Evolutionary conservation across 306 rosid species (phyloP).

Genomic region (Sphenostylis stenocarpa): DNA sequence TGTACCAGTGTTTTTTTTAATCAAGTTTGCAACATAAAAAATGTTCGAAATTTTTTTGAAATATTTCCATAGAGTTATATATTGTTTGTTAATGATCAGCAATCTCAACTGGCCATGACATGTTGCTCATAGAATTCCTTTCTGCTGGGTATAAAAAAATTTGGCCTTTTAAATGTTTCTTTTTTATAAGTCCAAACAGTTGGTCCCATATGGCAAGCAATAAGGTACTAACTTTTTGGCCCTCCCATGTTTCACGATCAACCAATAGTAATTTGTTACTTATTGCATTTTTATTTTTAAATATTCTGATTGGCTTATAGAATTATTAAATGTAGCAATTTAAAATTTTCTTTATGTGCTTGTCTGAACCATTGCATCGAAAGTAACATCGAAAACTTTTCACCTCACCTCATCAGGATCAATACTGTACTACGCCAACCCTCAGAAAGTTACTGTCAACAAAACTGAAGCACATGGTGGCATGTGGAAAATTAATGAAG

Average conservation of each 20-base stretch:
- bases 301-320: slow-evolving; percentile 17
- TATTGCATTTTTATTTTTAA: slow-evolving; percentile 14
- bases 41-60: neutral
- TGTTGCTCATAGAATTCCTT: neutral
- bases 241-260: neutral
- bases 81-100: neutral
- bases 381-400: slow-evolving; percentile 32
- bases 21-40: neutral
- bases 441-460: slow-evolving; percentile 65
- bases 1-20: neutral
- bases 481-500: slow-evolving; percentile 78
- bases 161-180: neutral
- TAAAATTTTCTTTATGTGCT: neutral
- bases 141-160: neutral
- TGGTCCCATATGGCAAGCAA: neutral
- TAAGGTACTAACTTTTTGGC: neutral
- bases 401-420: slow-evolving; percentile 54
- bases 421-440: slow-evolving; percentile 72
- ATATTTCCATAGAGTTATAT: neutral
- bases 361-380: slow-evolving; percentile 6
- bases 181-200: neutral
- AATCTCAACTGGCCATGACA: slow-evolving; percentile 1
- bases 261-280: slow-evolving; percentile 1
- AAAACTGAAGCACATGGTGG: slow-evolving; percentile 77
- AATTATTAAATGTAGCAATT: slow-evolving; percentile 5